Base-by-base conservation (phyloP, 257 asterid genomes). In the Rubia yunnanensis region DNA sequence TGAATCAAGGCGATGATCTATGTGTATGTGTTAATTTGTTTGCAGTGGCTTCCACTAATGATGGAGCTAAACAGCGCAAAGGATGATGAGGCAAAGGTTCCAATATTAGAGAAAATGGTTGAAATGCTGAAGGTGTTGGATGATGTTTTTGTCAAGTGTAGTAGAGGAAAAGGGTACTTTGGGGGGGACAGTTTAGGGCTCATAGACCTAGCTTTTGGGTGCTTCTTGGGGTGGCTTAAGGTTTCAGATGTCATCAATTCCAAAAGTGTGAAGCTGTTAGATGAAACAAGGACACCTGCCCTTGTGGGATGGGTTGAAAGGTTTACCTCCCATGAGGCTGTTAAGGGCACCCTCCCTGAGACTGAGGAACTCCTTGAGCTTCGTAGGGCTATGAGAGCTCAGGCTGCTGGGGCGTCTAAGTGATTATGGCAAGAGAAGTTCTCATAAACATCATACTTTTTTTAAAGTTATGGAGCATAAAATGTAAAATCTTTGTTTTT, bases 131-230 rank as follows among this genome's bases (percentile, higher is more conserved):
- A 59, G 20, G 67, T 71, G 22, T 36, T 81, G 48, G 83, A 82
- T 63, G 79, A 73, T 49, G 85, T 74, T 27, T 82, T 75, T 31
- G 70, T 61, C 10, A 44, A 58, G 5, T 50, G 28, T 10, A 77
- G 82, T 67, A 73, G 75, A 68, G 86, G 81, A 20, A 74, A 74
- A 31, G 59, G 63, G 2, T 85, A 67, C 53, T 85, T 81, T 52
- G 83, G 92, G 26, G 92, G 88, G 60, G 81, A 78, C 0, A 71
- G 4, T 15, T 55, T 83, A n/a, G 92, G 85, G 18, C 77, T 55
- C 46, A 35, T 83, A 2, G 88, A 85, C 66, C 71, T 85, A 32
- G 78, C 69, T 7, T 68, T 82, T 10, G 92, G 92, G 3, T 57
- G 76, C 66, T 66, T 57, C 44, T 49, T 80, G 68, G 77, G 72